A percentile compares a stretch with the other conserved stretches of the same genome.
Evolutionary conservation across 768 basidiomycete genomes (phyloP).

Genomic region (Mycena crocata): DNA sequence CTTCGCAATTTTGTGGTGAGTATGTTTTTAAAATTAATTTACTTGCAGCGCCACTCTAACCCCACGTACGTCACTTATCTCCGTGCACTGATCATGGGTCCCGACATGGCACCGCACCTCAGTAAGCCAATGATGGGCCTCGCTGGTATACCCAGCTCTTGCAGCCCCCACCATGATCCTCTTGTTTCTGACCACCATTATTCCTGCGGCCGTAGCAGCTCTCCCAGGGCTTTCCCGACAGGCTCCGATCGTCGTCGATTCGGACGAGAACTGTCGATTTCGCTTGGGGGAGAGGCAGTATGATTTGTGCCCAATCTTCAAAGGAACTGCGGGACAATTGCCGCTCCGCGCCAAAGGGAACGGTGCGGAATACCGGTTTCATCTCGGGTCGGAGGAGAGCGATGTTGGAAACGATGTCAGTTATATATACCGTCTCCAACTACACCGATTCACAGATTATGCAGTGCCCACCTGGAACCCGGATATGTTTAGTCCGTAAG

Average conservation of each 20-base stretch:
- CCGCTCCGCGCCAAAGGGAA: constrained; percentile 4
- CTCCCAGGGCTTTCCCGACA: constrained; percentile 10
- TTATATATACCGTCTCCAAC: neutral
- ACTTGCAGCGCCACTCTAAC: neutral
- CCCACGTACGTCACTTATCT: constrained; percentile 7
- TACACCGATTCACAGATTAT: neutral
- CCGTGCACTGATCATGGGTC: constrained; percentile 7
- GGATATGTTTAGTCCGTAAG: constrained; percentile 17
- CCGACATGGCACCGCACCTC: constrained; percentile 12
- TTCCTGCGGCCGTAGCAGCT: constrained; percentile 17
- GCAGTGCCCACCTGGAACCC: constrained; percentile 24
- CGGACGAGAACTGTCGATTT: constrained; percentile 18
- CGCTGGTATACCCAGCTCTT: constrained; percentile 5
- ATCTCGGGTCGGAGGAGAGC: neutral
- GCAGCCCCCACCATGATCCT: constrained; percentile 28
- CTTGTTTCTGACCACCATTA: constrained; percentile 5
- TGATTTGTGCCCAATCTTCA: constrained; percentile 17
- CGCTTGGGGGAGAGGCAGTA: constrained; percentile 6
- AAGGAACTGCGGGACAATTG: neutral
- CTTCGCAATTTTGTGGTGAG: too few species aligned
- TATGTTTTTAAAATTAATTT: constrained; percentile 25
- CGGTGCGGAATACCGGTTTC: neutral
- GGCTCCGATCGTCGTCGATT: constrained; percentile 18
- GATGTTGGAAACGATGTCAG: constrained; percentile 1
- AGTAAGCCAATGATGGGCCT: constrained; percentile 20